These are phyloP conservation scores for Pleodorina starrii DNA, from an alignment of 139 green algal species.

Conservation along the genomic window DNA sequence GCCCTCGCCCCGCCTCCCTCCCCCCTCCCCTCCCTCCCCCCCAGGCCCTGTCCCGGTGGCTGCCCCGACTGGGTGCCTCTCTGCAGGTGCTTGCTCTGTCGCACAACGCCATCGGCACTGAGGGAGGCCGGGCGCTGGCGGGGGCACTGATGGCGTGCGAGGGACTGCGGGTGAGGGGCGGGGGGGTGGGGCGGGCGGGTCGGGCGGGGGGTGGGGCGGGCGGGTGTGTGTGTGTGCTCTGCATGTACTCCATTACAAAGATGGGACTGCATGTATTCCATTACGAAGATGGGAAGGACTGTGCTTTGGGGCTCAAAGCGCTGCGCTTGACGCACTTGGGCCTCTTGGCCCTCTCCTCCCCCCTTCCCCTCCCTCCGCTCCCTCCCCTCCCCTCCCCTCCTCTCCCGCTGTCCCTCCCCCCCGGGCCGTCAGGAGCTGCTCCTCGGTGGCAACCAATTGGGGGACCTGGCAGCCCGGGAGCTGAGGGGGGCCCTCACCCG, in stretches of 20 bases:
- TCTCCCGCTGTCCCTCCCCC: not conserved
- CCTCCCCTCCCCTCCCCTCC: not conserved
- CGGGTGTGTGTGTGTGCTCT: too few relatives aligned
- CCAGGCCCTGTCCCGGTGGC: not conserved
- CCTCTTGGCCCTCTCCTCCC: not conserved
- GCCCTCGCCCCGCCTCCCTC: too few relatives aligned
- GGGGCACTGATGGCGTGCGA: constrained; percentile 32
- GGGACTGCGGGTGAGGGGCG: not conserved
- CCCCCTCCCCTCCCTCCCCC: too few relatives aligned
- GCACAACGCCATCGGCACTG: constrained; percentile 53
- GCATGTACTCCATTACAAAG: too few relatives aligned
- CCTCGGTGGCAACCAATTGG: constrained; percentile 52
- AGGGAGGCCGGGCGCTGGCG: constrained; percentile 52
- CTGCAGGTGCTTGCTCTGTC: constrained; percentile 51
- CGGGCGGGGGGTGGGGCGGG: too few relatives aligned
- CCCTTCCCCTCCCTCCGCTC: not conserved
- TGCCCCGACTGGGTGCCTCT: not conserved
- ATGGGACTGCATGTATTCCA: too few relatives aligned
- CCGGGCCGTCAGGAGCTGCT: constrained; percentile 38
- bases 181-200: not conserved
- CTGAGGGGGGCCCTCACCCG: constrained; percentile 10
- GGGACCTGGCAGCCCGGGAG: constrained; percentile 36
- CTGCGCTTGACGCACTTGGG: too few relatives aligned
- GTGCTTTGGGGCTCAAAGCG: too few relatives aligned
- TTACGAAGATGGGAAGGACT: too few relatives aligned